phyloP scores from a whole-genome alignment of 495 filamentous ascomycete genomes.

The Cetradonia linearis region DNA sequence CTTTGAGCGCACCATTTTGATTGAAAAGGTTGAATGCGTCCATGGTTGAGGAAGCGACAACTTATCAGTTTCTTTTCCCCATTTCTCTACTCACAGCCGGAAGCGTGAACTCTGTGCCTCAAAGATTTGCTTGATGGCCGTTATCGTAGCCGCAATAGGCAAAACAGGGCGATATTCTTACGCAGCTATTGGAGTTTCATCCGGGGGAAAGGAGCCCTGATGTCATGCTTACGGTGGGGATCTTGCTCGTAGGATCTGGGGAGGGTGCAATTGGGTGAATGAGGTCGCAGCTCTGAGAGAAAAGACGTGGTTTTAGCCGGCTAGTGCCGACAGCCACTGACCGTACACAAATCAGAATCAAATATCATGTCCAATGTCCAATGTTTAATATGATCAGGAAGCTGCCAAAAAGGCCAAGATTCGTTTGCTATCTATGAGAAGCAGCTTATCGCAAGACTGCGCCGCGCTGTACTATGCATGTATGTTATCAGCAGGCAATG shows the following conservation, averaged over 20 bases:
- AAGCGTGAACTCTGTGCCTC: not conserved
- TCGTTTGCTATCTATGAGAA: conserved; percentile 5
- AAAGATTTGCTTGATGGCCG: not conserved
- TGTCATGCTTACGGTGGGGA: not conserved
- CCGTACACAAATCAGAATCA: too few relatives aligned
- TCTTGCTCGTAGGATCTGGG: not conserved
- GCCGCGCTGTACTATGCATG: conserved; percentile 19
- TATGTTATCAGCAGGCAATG: conserved; percentile 6
- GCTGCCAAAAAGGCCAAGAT: not conserved
- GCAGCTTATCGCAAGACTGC: conserved; percentile 5
- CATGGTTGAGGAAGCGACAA: conserved; percentile 2
- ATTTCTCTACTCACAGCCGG: not conserved
- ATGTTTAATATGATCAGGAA: not conserved
- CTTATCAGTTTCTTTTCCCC: not conserved
- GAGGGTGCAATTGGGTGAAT: not conserved
- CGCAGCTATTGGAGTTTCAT: not conserved
- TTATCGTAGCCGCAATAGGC: not conserved
- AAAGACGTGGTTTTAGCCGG: not conserved
- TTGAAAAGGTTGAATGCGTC: not conserved
- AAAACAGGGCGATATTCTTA: not conserved
- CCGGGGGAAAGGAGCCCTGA: not conserved
- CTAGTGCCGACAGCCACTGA: not conserved
- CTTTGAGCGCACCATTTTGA: conserved; percentile 1
- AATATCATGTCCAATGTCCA: too few relatives aligned
- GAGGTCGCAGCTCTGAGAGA: conserved; percentile 1